Base-by-base conservation (phyloP, 2,329 filamentous ascomycete species). In the Scopulariopsis brevicaulis region DNA sequence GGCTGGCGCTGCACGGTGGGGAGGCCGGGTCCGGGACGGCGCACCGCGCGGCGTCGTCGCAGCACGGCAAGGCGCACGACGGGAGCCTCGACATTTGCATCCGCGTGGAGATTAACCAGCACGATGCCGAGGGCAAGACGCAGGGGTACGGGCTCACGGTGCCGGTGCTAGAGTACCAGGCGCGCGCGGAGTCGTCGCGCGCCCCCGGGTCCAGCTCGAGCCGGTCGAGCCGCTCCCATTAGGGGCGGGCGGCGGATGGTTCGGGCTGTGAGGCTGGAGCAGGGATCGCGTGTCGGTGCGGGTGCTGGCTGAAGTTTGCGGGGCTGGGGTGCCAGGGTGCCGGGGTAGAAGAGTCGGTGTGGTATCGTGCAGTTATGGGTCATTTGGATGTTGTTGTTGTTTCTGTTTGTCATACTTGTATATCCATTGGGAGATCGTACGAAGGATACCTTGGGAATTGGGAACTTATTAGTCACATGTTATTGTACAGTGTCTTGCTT, bases 101-200 rank as follows among this genome's bases (percentile, higher is more conserved):
- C 65, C 87, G 91, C 59, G 85, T 96, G 62, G 94, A 99, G 72
- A 84, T 93, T 61, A 85, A 92, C 68, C 89, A 96, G 67, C 85
- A 87, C 64, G 85, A 97, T 68, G 83, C 84, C 2, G 78, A 88
- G 40, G 94, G 94, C 43, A 83, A 81, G 63, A 97, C 94, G 0
- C 79, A 86, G 61, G 82, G 85, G 15, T 99, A 99, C 67, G 87
- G 92, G 11, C 75, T 99, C 54, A 86, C 90, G 1, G 84, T 99
- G n/a, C 94, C 94, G 14, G 75, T 81, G 28, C 76, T 96, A 50
- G 61, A 74, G 68, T 74, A 71, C 63, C 28, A 22, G 20, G 32
- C 28, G 15, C 55, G 43, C 22, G 20, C 25, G 43, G 15, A 11
- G 18, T 40, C 46, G 22, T 53, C 37, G 37, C 15, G 4, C 4